Base-by-base conservation (phyloP, 2,329 filamentous ascomycete genomes). In the Alternaria sp. region DNA sequence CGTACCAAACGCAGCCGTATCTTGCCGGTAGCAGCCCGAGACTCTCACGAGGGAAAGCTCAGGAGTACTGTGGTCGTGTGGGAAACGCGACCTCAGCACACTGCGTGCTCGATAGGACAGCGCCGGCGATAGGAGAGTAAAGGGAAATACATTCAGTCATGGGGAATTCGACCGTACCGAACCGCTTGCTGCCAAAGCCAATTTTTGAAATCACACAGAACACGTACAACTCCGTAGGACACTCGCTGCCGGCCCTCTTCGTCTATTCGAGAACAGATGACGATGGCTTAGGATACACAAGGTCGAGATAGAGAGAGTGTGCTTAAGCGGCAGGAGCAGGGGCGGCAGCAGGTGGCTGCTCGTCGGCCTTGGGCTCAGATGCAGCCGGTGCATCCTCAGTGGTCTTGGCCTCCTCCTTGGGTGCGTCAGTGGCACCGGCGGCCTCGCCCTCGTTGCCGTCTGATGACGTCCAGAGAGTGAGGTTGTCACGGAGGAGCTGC, bases 401-500 rank as follows among this genome's bases (percentile, higher is more conserved):
- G 67, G 85, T 72, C 80, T 85, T 85, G 62, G 85, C 81, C 68
- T 87, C 85, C 77, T 92, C 89, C 85, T 90, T 89, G 73, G 86
- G 84, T 62, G 86, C 84, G 63, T 79, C 75, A 60, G 80, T 79
- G 63, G 84, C 85, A 68, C 89, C 84, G 67, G 89, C 84, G 60
- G 84, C 84, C 82, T 94, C 92, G 63, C 87, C 85, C 82, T 97
- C 94, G 75, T 86, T 89, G 74, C 88, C 92, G 80, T 97, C 94
- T 62, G 93, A 96, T 73, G 94, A 97, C 74, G 94, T 97, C 94
- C 94, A 97, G 82, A 97, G 91, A 71, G 94, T 97, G 68, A 98
- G 87, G 88, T 97, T 98, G 86, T 97, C 94, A 80, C 94, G 92
- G 81, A 98, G 91, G 66, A 98, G 88, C 87, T 98, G 94, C 94